Base-by-base conservation (phyloP, 2,329 filamentous ascomycete genomes). In the Fusarium fujikuroi region DNA sequence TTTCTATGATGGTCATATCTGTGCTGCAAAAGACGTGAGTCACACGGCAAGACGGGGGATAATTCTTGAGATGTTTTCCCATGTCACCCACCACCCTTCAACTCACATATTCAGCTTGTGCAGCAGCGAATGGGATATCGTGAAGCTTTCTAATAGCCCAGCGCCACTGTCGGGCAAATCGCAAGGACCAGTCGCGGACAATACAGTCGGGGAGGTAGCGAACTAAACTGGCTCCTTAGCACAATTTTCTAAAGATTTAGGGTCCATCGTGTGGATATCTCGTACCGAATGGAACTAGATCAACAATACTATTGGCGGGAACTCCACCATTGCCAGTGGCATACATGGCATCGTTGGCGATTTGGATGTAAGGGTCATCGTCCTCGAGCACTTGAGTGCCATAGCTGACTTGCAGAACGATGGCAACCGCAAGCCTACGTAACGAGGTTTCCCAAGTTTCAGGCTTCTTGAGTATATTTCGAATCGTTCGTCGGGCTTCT, bases 211-310 rank as follows among this genome's bases (percentile, higher is more conserved):
- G 75, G 25, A 80, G 54, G 63, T 77, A 59, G n/a, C 74, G 76
- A 52, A 76, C 76, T 76, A 66, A 16, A 54, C 14, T 42, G 54
- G 52, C 63, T 53, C 40, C 49, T 70, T 47, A 75, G 58, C 60
- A 53, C 32, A n/a, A 11, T 50, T 46, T 39, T 30, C 18, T 28
- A 8, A 3, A 42, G 23, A 30, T n/a, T n/a, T 46, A 9, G 23
- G 21, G 21, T 54, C 44, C 23, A 37, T 28, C 23, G 25, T 36
- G 37, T 14, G 23, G 32, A 25, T 16, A 25, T 50, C 28, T 18
- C 74, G 61, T 75, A 81, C 79, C 78, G 19, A 71, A 53, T 5
- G 86, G 86, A 54, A 87, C 83, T 57, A 86, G 77, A 70, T 88
- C 86, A 46, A 87, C 83, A 25, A 87, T 71, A 49, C 78, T 80